A percentile compares a stretch with the other conserved stretches of the same genome.
These are phyloP conservation scores for Eimeria falciformis DNA, from an alignment of 169 alveolate species.

Conservation along the genomic window DNA sequence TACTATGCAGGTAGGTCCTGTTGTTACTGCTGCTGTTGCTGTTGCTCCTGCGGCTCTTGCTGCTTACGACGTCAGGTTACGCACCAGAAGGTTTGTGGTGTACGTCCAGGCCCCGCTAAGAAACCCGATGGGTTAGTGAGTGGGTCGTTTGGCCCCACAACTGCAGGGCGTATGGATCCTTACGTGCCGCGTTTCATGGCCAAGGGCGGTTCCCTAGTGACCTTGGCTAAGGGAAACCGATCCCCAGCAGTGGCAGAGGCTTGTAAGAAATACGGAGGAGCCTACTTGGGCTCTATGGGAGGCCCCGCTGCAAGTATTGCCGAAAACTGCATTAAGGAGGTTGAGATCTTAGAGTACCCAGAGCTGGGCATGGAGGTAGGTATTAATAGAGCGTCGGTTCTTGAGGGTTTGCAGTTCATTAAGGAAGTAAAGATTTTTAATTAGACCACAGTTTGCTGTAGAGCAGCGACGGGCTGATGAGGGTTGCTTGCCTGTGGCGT, in stretches of 20 bases:
- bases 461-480: neutral
- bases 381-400: neutral
- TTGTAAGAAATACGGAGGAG: slow-evolving; percentile 90
- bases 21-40: neutral
- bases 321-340: slow-evolving; percentile 87
- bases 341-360: slow-evolving; percentile 85
- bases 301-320: slow-evolving; percentile 94
- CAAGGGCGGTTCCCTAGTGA: slow-evolving; percentile 87
- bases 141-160: slow-evolving; percentile 94
- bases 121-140: slow-evolving; percentile 90
- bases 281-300: slow-evolving; percentile 90
- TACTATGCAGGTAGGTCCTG: slow-evolving; percentile 88
- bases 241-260: slow-evolving; percentile 85
- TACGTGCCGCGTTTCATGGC: slow-evolving; percentile 87
- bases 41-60: neutral
- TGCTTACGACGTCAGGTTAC: neutral
- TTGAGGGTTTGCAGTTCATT: neutral
- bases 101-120: slow-evolving; percentile 87
- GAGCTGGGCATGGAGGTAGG: slow-evolving; percentile 84
- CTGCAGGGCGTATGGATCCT: slow-evolving; percentile 94
- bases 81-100: neutral
- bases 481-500: neutral
- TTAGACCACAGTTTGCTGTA: neutral
- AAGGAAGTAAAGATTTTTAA: neutral
- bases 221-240: slow-evolving; percentile 91